phyloP scores from a whole-genome alignment of 1,284 basidiomycete species.

The Moesziomyces globuligerus region DNA sequence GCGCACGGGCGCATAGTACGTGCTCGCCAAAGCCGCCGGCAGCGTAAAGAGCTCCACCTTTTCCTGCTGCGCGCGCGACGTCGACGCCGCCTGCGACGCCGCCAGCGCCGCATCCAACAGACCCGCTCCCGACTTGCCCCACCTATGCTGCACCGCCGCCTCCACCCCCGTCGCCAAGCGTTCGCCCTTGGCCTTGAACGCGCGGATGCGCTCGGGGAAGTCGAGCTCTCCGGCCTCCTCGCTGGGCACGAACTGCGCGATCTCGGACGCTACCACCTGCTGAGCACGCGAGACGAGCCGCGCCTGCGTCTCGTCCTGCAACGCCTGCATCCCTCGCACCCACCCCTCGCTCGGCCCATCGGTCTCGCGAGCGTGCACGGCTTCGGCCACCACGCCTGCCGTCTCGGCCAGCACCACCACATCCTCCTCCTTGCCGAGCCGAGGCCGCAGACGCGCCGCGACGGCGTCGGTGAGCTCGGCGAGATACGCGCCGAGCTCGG shows the following conservation, averaged over 20 bases:
- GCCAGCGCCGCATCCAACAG: slow-evolving; percentile 41
- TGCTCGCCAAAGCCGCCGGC: slow-evolving; percentile 6
- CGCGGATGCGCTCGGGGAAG: slow-evolving; percentile 30
- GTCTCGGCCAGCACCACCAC: slow-evolving; percentile 18
- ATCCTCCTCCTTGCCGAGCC: slow-evolving; percentile 27
- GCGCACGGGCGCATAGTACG: slow-evolving; percentile 37
- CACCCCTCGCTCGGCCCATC: neutral
- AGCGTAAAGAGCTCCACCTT: slow-evolving; percentile 43
- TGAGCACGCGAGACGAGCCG: slow-evolving; percentile 34
- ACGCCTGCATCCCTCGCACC: slow-evolving; percentile 11
- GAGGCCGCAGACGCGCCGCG: slow-evolving; percentile 16
- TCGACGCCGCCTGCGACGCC: slow-evolving; percentile 26
- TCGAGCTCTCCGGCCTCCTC: slow-evolving; percentile 37
- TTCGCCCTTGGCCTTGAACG: no score
- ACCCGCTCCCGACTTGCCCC: slow-evolving; percentile 46
- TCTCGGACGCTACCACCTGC: slow-evolving; percentile 19
- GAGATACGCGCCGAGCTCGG: slow-evolving; percentile 12
- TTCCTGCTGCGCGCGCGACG: slow-evolving; percentile 18
- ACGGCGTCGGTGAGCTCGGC: slow-evolving; percentile 28
- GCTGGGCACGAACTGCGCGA: slow-evolving; percentile 26
- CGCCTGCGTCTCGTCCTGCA: slow-evolving; percentile 34
- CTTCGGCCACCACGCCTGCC: slow-evolving; percentile 6
- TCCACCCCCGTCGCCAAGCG: neutral
- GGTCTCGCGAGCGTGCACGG: neutral
- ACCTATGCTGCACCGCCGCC: slow-evolving; percentile 11